Conservation (phyloP, 2,329 filamentous ascomycete genomes). For the Trichophyton benhamiae region DNA sequence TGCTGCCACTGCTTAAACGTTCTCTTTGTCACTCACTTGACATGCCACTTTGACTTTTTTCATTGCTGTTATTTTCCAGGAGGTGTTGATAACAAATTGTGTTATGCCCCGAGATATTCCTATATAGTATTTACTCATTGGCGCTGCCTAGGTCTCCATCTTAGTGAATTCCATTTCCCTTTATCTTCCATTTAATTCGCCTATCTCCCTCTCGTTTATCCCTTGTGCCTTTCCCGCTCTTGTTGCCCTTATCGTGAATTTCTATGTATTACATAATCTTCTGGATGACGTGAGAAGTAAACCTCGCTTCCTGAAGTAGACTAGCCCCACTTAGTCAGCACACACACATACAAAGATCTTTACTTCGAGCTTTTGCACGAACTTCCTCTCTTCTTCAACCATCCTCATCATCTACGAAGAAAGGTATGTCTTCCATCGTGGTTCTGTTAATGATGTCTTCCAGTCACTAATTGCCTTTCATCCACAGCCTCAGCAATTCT, state of each 20-base stretch:
- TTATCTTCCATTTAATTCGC: not conserved
- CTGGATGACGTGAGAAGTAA: not conserved
- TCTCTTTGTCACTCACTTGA: not conserved
- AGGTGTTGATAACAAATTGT: not conserved
- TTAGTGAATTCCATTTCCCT: not conserved
- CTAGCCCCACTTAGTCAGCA: constrained; percentile 30
- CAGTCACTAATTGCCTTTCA: constrained; percentile 9
- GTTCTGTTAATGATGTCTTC: not conserved
- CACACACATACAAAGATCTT: constrained; percentile 24
- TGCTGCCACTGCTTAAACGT: constrained; percentile 18
- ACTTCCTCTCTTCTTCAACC: constrained; percentile 28
- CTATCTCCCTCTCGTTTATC: not conserved
- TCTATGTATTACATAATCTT: not conserved
- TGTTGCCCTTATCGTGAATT: not conserved
- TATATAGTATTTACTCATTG: not conserved
- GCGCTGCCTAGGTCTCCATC: not conserved
- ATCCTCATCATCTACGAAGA: constrained; percentile 35
- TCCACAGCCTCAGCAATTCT: constrained; percentile 24
- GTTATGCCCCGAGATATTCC: not conserved
- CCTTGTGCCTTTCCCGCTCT: not conserved
- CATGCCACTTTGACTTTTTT: not conserved
- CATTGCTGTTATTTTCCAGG: not conserved
- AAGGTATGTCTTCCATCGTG: constrained; percentile 23
- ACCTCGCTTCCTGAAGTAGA: constrained; percentile 19
- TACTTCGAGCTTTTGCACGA: constrained; percentile 17